These are phyloP conservation scores for Cerioporus squamosus DNA, from an alignment of 1,284 basidiomycete species.

Conservation along the genomic window DNA sequence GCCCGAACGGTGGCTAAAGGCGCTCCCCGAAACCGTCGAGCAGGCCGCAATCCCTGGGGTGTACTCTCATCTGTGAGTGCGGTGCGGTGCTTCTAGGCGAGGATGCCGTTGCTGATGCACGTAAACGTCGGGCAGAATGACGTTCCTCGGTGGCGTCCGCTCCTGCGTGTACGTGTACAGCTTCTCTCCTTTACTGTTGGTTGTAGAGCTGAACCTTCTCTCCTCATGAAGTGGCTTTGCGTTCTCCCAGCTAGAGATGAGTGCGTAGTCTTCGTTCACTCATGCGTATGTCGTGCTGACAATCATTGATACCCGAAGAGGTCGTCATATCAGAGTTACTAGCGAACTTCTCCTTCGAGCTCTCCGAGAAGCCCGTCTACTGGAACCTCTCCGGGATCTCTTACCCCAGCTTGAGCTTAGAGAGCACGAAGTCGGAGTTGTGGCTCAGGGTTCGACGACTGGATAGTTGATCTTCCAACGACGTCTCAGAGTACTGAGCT, in stretches of 20 bases:
- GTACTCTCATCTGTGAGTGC: constrained; percentile 1
- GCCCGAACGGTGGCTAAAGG: constrained; percentile 1
- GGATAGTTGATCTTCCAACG: too few relatives aligned
- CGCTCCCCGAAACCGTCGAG: neutral
- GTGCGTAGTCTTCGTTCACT: neutral
- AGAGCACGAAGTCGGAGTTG: constrained; percentile 24
- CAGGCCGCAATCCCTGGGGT: neutral
- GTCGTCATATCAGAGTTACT: constrained; percentile 18
- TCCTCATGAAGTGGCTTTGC: neutral
- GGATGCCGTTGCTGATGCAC: neutral
- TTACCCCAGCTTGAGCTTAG: constrained; percentile 24
- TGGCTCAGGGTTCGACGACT: constrained; percentile 17
- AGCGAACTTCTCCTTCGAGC: constrained; percentile 15
- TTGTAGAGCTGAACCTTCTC: neutral
- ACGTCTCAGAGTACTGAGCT: too few relatives aligned
- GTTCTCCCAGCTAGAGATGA: constrained; percentile 2
- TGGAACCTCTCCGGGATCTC: constrained; percentile 20
- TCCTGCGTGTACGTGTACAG: neutral
- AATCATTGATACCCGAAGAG: neutral
- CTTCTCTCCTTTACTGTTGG: too few relatives aligned
- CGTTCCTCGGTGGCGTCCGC: neutral
- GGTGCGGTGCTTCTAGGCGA: neutral
- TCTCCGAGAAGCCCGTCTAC: constrained; percentile 13
- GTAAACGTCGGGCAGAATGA: neutral
- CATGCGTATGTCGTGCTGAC: neutral